A percentile compares a stretch with the other conserved stretches of the same genome.
These are phyloP conservation scores for Podospora pseudopauciseta DNA, from an alignment of 495 filamentous ascomycete genomes.

Conservation along the genomic window DNA sequence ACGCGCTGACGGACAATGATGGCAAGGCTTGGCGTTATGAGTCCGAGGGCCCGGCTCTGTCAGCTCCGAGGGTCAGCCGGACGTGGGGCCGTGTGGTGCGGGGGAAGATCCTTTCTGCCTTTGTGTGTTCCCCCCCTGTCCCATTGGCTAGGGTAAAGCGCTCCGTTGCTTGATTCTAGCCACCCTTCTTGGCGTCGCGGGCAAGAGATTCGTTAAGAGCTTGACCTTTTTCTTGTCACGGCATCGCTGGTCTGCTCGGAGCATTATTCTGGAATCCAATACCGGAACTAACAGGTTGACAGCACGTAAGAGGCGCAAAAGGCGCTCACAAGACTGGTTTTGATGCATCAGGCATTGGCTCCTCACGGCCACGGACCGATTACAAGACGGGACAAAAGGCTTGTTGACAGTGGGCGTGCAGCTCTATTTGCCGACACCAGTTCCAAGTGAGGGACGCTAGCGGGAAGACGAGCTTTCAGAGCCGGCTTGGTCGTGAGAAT, in stretches of 20 bases:
- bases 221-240: background rate
- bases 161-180: background rate
- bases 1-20: background rate
- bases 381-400: background rate
- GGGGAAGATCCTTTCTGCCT: background rate
- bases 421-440: constrained; percentile 4
- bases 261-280: background rate
- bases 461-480: constrained; percentile 1
- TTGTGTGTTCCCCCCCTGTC: background rate
- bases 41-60: background rate
- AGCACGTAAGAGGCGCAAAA: background rate
- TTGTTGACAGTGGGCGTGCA: background rate
- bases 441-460: constrained; percentile 5
- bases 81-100: background rate
- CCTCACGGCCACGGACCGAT: background rate
- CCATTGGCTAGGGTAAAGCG: background rate
- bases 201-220: background rate
- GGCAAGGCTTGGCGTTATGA: background rate
- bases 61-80: background rate
- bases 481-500: constrained; percentile 2
- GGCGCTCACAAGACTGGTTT: background rate
- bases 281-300: background rate
- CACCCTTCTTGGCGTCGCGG: background rate
- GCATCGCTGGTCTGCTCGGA: background rate
- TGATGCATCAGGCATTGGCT: background rate